A percentile compares a stretch with the other conserved stretches of the same genome.
Evolutionary conservation across 805 yeast species (phyloP).

Genomic region (Wickerhamiella vanderwaltii): DNA sequence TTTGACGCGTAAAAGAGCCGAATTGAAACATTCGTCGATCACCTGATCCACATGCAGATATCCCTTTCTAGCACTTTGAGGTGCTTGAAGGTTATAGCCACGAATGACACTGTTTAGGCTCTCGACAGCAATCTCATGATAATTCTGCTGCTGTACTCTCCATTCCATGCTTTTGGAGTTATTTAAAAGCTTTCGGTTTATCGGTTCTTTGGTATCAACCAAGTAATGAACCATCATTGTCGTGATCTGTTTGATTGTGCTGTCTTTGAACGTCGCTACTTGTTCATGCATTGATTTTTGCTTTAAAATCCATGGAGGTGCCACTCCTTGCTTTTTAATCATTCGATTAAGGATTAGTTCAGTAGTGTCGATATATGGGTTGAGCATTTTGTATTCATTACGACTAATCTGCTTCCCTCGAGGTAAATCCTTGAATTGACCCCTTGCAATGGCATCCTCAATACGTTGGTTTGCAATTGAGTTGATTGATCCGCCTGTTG

Average conservation of each 20-base stretch:
- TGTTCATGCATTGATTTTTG: slow-evolving; percentile 45
- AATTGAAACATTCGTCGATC: slow-evolving; percentile 29
- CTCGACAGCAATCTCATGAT: slow-evolving; percentile 29
- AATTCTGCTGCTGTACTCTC: slow-evolving; percentile 28
- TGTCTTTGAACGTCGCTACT: slow-evolving; percentile 36
- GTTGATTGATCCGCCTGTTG: slow-evolving; percentile 31
- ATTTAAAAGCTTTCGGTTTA: not conserved
- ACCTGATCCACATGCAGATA: slow-evolving; percentile 39
- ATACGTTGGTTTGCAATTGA: slow-evolving; percentile 66
- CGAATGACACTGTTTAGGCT: slow-evolving; percentile 39
- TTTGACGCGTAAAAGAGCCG: slow-evolving; percentile 24
- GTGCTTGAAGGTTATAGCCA: slow-evolving; percentile 54
- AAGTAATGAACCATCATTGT: slow-evolving; percentile 24
- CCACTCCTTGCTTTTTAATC: slow-evolving; percentile 54
- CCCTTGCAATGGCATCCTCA: slow-evolving; percentile 59
- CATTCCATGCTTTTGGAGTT: slow-evolving; percentile 25
- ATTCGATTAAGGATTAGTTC: slow-evolving; percentile 74
- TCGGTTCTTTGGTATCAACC: slow-evolving; percentile 1
- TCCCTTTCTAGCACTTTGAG: slow-evolving; percentile 44
- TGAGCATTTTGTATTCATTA: slow-evolving; percentile 30
- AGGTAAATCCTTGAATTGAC: slow-evolving; percentile 50
- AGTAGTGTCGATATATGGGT: slow-evolving; percentile 50
- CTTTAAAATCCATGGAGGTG: slow-evolving; percentile 85
- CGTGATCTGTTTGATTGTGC: slow-evolving; percentile 21
- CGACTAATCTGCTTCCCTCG: slow-evolving; percentile 49